Conservation (phyloP, 1,284 basidiomycete genomes). For the Cutaneotrichosporon daszewskae region DNA sequence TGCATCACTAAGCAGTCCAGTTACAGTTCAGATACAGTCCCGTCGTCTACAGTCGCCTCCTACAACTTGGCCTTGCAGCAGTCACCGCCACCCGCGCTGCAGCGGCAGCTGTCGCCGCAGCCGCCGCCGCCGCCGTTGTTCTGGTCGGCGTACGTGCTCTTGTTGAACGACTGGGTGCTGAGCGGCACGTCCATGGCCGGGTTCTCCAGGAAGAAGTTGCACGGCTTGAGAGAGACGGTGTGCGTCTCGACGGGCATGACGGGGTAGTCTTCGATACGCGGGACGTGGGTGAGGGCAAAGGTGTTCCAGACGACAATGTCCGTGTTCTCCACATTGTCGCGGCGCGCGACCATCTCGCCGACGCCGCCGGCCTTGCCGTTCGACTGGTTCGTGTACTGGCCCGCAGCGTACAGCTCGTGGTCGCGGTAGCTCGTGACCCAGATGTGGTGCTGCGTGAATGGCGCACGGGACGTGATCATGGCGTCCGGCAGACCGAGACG, state of each 20-base stretch:
- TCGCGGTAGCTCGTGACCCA: slow-evolving; percentile 2
- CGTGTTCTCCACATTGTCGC: neutral
- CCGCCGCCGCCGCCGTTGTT: neutral
- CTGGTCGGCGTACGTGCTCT: slow-evolving; percentile 14
- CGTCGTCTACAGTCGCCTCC: too few species aligned
- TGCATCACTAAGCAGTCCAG: too few species aligned
- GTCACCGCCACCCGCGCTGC: neutral
- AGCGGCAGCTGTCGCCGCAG: neutral
- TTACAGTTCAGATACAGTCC: too few species aligned
- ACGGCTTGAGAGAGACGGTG: slow-evolving; percentile 1
- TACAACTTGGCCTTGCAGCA: neutral
- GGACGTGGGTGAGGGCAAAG: slow-evolving; percentile 1
- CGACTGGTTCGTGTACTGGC: slow-evolving; percentile 5
- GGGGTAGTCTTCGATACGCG: slow-evolving; percentile 1
- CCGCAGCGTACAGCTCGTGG: slow-evolving; percentile 4
- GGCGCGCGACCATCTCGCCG: neutral
- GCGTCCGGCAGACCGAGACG: slow-evolving; percentile 3
- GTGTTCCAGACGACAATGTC: slow-evolving; percentile 4
- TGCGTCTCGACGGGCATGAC: slow-evolving; percentile 5
- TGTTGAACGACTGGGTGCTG: slow-evolving; percentile 37
- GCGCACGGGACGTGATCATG: slow-evolving; percentile 3
- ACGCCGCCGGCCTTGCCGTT: neutral
- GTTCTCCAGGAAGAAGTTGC: slow-evolving; percentile 68
- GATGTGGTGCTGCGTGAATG: slow-evolving; percentile 4
- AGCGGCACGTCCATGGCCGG: slow-evolving; percentile 72